phyloP scores from a whole-genome alignment of 83 land plant genomes.

The Diphasiastrum complanatum region DNA sequence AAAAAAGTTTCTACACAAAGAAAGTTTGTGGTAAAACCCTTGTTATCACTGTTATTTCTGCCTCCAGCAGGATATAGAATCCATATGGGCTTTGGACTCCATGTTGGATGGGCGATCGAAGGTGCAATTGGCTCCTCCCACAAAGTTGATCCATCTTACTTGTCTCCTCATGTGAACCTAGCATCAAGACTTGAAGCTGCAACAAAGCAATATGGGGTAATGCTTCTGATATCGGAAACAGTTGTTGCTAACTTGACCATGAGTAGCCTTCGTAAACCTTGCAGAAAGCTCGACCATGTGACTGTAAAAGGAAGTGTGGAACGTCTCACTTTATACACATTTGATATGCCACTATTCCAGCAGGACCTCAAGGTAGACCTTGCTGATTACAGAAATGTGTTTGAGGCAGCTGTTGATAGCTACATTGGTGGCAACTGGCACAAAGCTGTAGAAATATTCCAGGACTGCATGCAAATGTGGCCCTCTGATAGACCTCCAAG shows the following conservation, averaged over 20 bases:
- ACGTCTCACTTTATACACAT: conserved; percentile 8
- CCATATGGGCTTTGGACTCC: conserved; percentile 13
- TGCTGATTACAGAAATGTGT: conserved; percentile 10
- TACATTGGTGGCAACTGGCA: conserved; percentile 17
- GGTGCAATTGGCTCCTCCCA: conserved; percentile 13
- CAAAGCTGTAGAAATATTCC: not conserved
- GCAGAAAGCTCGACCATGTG: conserved; percentile 8
- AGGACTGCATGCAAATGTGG: conserved; percentile 7
- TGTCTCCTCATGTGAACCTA: conserved; percentile 16
- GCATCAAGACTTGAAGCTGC: conserved; percentile 16
- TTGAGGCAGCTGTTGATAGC: conserved; percentile 16
- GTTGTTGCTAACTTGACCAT: conserved; percentile 10
- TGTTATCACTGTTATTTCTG: not conserved
- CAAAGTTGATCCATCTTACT: conserved; percentile 12
- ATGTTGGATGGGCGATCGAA: conserved; percentile 17
- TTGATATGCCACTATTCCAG: conserved; percentile 10
- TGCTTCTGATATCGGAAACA: conserved; percentile 9
- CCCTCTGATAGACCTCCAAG: conserved; percentile 12
- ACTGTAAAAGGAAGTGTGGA: conserved; percentile 14
- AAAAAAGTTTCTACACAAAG: too few species aligned
- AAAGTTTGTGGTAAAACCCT: not conserved
- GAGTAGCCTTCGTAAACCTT: conserved; percentile 2
- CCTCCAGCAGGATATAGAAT: conserved; percentile 4
- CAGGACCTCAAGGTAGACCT: not conserved
- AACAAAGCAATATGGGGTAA: conserved; percentile 15